phyloP scores from a whole-genome alignment of 169 alveolate species.

The Cryptosporidium xiaoi region DNA sequence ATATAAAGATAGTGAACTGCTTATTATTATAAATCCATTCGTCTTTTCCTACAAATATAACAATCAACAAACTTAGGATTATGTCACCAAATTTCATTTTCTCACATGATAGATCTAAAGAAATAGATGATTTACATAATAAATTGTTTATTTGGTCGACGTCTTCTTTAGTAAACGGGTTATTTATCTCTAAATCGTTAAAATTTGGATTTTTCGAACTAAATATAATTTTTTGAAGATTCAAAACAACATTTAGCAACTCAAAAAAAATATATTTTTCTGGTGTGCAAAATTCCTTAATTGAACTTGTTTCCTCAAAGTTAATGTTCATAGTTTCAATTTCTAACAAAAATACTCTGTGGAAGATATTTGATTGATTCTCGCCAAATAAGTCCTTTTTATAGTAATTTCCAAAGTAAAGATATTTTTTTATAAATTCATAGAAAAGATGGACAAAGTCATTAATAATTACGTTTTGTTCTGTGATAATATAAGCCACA shows the following conservation, averaged over 20 bases:
- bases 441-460: constrained; percentile 12
- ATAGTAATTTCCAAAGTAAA: neutral
- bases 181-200: neutral
- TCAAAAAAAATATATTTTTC: constrained; percentile 2
- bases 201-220: neutral
- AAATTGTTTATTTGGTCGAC: no score
- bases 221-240: constrained; percentile 1
- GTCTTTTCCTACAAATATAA: neutral
- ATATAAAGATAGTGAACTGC: neutral
- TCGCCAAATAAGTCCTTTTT: neutral
- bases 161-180: neutral
- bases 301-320: neutral
- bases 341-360: constrained; percentile 11
- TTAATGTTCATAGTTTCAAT: constrained; percentile 22
- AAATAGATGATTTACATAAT: neutral
- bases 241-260: neutral
- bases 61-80: neutral
- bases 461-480: neutral
- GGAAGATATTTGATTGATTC: constrained; percentile 26
- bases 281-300: constrained; percentile 17
- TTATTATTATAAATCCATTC: constrained; percentile 2
- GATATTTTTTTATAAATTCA: neutral
- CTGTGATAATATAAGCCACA: neutral
- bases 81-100: neutral
- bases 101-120: neutral